These are phyloP conservation scores for Westerdykella ornata DNA, from an alignment of 2,329 filamentous ascomycete genomes.

Conservation along the genomic window DNA sequence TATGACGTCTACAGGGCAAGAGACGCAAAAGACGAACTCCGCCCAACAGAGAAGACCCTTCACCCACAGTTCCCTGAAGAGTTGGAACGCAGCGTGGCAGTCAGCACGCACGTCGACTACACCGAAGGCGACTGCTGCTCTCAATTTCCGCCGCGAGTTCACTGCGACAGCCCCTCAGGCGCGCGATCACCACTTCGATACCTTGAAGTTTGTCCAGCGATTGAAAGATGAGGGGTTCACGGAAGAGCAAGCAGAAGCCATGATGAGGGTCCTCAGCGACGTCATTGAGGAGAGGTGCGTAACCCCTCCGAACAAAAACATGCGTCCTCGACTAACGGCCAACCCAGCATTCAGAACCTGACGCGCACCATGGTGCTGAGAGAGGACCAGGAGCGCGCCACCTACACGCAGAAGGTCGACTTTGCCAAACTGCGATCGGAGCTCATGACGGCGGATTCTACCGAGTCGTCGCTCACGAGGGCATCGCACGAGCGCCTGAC, in stretches of 20 bases:
- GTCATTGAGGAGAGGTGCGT: constrained; percentile 85
- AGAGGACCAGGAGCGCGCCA: constrained; percentile 79
- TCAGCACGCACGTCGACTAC: background rate
- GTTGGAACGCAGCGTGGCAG: background rate
- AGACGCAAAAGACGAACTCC: background rate
- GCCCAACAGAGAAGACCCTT: constrained; percentile 1
- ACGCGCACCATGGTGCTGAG: constrained; percentile 96
- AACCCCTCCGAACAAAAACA: background rate
- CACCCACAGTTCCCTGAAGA: background rate
- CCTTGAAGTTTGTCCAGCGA: constrained; percentile 90
- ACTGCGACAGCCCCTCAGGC: constrained; percentile 56
- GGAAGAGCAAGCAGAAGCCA: constrained; percentile 89
- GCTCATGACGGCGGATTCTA: constrained; percentile 83
- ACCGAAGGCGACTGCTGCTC: background rate
- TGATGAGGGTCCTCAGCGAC: constrained; percentile 96
- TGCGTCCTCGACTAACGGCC: background rate
- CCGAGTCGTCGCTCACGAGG: constrained; percentile 80
- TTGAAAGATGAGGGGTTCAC: constrained; percentile 89
- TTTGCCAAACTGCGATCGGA: constrained; percentile 96
- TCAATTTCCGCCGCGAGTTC: constrained; percentile 44
- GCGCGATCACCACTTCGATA: constrained; percentile 95
- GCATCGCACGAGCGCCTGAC: constrained; percentile 85
- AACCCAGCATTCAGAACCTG: constrained; percentile 78
- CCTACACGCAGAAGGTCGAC: constrained; percentile 83
- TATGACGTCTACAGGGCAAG: background rate